phyloP scores from a whole-genome alignment of 148 eudicot species.

The Oxyria digyna region DNA sequence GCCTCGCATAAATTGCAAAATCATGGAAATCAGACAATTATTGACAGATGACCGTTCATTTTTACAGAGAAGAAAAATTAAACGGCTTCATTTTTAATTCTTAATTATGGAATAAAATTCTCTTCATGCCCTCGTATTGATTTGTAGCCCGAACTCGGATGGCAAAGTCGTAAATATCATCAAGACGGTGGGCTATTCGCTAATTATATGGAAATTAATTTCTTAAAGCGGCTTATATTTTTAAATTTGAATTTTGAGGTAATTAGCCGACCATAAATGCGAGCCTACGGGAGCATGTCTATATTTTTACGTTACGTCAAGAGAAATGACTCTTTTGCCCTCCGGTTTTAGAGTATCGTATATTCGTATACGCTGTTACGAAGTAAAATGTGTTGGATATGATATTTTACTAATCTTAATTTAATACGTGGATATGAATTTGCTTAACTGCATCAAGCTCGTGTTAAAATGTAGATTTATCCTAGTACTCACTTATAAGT shows the following conservation, averaged over 20 bases:
- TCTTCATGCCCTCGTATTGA: not conserved
- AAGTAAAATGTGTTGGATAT: not conserved
- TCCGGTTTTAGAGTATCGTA: not conserved
- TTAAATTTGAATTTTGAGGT: not conserved
- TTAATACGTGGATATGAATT: not conserved
- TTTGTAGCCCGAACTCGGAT: not conserved
- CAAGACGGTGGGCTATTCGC: not conserved
- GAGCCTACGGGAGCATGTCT: slow-evolving; percentile 2
- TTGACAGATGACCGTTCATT: slow-evolving; percentile 5
- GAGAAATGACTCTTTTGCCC: not conserved
- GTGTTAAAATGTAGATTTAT: too few species aligned
- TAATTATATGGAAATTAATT: not conserved
- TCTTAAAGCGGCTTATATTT: not conserved
- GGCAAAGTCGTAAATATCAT: not conserved
- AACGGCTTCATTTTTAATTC: not conserved
- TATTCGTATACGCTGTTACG: not conserved
- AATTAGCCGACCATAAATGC: slow-evolving; percentile 8
- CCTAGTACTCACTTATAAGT: too few species aligned
- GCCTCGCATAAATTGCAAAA: slow-evolving; percentile 6
- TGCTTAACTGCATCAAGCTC: too few species aligned
- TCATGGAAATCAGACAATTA: slow-evolving; percentile 7
- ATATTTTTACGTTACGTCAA: slow-evolving; percentile 2
- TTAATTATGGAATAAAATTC: not conserved
- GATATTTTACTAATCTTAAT: not conserved
- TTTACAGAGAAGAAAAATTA: not conserved